Evolutionary conservation across 2,329 filamentous ascomycete genomes (phyloP).

Genomic region (Phialophora expanda): DNA sequence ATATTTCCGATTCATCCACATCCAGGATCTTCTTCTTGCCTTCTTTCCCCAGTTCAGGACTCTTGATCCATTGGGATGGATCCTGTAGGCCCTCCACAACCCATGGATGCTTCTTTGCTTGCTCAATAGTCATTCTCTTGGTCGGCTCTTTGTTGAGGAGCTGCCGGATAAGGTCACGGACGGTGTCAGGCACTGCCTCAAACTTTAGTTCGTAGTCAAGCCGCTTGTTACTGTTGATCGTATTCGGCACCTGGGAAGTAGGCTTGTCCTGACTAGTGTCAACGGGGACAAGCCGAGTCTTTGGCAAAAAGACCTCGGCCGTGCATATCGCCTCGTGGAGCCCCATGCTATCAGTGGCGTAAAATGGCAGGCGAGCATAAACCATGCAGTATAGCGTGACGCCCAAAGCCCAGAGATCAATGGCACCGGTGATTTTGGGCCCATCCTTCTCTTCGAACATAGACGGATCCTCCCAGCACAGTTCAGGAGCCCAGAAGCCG

Average conservation of each 20-base stretch:
- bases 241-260: constrained; percentile 44
- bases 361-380: constrained; percentile 90
- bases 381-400: constrained; percentile 96
- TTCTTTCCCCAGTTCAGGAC: constrained; percentile 82
- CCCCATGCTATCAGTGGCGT: constrained; percentile 81
- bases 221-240: constrained; percentile 70
- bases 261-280: constrained; percentile 44
- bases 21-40: constrained; percentile 79
- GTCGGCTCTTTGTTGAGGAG: constrained; percentile 89
- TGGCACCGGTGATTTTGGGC: constrained; percentile 85
- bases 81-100: constrained; percentile 79
- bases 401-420: constrained; percentile 96
- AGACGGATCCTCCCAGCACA: constrained; percentile 84
- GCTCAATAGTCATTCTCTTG: constrained; percentile 83
- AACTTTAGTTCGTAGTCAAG: constrained; percentile 80
- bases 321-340: constrained; percentile 92
- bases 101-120: constrained; percentile 95
- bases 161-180: constrained; percentile 77
- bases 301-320: constrained; percentile 88
- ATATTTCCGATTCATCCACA: constrained; percentile 88
- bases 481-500: constrained; percentile 94
- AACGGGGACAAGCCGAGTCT: constrained; percentile 76
- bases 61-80: constrained; percentile 82
- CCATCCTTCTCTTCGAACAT: constrained; percentile 50
- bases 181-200: constrained; percentile 79